Conservation (phyloP, 768 basidiomycete genomes). For the Mycena rebaudengoi region DNA sequence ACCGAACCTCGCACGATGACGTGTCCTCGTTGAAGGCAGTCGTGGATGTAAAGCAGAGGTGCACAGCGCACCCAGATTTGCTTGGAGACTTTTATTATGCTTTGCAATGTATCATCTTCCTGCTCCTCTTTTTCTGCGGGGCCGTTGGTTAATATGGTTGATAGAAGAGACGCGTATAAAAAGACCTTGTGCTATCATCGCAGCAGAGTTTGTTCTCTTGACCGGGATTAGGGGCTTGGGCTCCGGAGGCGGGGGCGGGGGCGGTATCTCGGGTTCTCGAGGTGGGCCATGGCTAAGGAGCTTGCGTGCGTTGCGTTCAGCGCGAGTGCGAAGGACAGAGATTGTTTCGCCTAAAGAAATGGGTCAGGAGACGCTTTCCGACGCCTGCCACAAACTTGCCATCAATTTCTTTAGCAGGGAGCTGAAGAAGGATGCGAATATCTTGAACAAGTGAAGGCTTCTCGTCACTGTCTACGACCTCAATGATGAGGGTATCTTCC, state of each 20-base stretch:
- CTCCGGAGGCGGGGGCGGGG: too few relatives aligned
- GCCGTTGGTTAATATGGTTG: too few relatives aligned
- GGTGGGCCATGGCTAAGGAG: too few relatives aligned
- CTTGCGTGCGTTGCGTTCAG: not conserved
- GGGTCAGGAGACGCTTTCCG: too few relatives aligned
- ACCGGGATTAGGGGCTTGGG: too few relatives aligned
- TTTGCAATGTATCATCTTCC: not conserved
- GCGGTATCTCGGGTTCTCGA: too few relatives aligned
- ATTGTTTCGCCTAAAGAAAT: not conserved
- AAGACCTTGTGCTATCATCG: not conserved
- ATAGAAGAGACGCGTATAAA: too few relatives aligned
- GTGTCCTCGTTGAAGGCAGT: not conserved
- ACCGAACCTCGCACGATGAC: not conserved
- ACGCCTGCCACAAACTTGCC: not conserved
- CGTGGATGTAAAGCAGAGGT: not conserved
- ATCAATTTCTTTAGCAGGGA: not conserved
- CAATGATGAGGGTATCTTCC: conserved; percentile 9
- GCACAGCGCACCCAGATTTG: not conserved
- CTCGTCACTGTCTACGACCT: not conserved
- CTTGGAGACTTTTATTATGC: not conserved
- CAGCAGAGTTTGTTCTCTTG: too few relatives aligned
- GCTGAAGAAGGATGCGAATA: not conserved
- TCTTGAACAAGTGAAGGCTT: not conserved
- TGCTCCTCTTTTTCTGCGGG: not conserved
- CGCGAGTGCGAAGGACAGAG: not conserved